Base-by-base conservation (phyloP, 129 eudicot species). In the Lactuca sativa region DNA sequence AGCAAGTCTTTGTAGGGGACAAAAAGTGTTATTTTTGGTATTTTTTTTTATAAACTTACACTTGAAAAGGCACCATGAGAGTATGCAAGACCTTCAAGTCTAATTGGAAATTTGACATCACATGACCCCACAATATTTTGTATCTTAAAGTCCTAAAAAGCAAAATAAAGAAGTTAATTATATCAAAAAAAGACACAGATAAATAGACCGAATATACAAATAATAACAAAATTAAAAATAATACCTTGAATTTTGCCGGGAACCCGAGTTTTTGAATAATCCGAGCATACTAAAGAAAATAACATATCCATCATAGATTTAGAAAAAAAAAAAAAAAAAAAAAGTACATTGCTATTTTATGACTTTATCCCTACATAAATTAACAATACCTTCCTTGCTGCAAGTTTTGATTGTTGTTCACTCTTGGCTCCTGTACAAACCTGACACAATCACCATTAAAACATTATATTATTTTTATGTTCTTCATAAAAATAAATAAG, bases 381-480 rank as follows among this genome's bases (percentile, higher is more conserved):
- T 43, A 43, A 43, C 49, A 72, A 56, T 72, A 92, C 98, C 95
- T 92, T 92, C 34, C 96, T 81, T 51, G 96, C 95, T 0, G 95
- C 98, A 69, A 89, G 62, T 75, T 81, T 92, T 53, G 98, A 92
- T 57, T 88, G 96, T 38, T 92, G 89, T 70, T 92, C 98, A 75
- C 98, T 92, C 81, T 92, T 92, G 12, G 98, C 98, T 72, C 98
- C 98, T 5, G 98, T 92, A 64, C 96, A 92, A 59, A 92, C 96
- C 98, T 92, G 69, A 48, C 59, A 54, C 53, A 62, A 67, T 53
- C 64, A 76, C 47, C 62, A 49, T 48, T 75, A 36, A n/a, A 9
- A 58, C 47, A 60, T 53, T 38, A 60, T 31, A 53, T 17, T 12
- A 68, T 21, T 59, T 55, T 16, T 30, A 56, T 48, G 43, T 64